phyloP scores from a whole-genome alignment of 768 basidiomycete species.

The Ramaria sp. region DNA sequence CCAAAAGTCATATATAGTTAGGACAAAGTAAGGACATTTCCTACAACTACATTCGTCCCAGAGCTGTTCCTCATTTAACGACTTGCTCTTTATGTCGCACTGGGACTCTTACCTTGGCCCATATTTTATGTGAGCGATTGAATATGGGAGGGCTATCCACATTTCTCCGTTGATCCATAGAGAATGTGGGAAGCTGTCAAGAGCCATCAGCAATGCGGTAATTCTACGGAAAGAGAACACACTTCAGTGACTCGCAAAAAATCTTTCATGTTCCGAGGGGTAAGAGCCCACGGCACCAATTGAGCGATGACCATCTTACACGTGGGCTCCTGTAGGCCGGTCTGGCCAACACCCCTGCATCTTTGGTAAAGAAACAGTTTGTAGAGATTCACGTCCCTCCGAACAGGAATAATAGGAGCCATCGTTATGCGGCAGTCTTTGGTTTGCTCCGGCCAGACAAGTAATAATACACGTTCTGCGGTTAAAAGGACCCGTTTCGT shows the following conservation, averaged over 20 bases:
- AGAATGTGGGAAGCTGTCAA: not conserved
- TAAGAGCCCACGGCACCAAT: slow-evolving; percentile 5
- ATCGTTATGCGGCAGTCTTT: not conserved
- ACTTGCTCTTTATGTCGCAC: not conserved
- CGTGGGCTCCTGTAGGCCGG: not conserved
- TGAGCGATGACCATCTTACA: not conserved
- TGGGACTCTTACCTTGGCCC: slow-evolving; percentile 4
- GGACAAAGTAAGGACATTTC: slow-evolving; percentile 28
- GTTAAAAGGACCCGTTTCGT: not conserved
- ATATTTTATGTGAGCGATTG: not conserved
- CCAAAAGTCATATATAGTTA: slow-evolving; percentile 33
- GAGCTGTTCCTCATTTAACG: not conserved
- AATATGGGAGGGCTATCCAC: not conserved
- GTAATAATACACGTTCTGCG: not conserved
- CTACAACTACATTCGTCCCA: slow-evolving; percentile 26
- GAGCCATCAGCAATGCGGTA: not conserved
- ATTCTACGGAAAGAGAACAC: not conserved
- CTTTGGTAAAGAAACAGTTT: not conserved
- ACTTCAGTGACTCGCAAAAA: not conserved
- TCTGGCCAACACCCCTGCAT: not conserved
- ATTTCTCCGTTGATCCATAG: not conserved
- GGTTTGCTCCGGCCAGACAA: not conserved
- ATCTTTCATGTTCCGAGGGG: not conserved
- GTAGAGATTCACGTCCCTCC: not conserved
- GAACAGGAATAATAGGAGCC: no score